These are phyloP conservation scores for Monilinia fructicola DNA, from an alignment of 2,329 filamentous ascomycete genomes.

Conservation along the genomic window DNA sequence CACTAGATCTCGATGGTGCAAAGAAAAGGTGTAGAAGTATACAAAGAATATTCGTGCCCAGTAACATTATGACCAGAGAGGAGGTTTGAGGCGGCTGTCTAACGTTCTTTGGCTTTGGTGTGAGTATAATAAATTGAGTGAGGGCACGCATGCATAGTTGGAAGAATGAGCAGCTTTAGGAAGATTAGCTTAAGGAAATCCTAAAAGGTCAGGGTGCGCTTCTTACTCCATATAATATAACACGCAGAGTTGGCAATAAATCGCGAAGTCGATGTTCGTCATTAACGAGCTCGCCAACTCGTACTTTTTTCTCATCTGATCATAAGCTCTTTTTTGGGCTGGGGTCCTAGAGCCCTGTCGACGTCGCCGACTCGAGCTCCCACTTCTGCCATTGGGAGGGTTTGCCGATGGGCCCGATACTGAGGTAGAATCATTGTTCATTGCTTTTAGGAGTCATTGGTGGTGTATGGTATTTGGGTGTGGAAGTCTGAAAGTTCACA, in stretches of 20 bases:
- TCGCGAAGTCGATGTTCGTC: constrained; percentile 59
- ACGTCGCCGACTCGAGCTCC: constrained; percentile 15
- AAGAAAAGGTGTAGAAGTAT: constrained; percentile 59
- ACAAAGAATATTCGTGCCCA: constrained; percentile 60
- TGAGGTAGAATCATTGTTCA: constrained; percentile 53
- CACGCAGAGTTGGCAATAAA: constrained; percentile 63
- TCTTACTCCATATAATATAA: constrained; percentile 71
- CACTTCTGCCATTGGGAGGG: constrained; percentile 28
- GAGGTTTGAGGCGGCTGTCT: constrained; percentile 55
- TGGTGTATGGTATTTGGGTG: constrained; percentile 22
- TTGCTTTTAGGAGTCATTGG: constrained; percentile 44
- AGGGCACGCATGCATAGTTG: constrained; percentile 59
- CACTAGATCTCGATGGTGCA: constrained; percentile 56
- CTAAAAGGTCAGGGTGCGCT: not conserved
- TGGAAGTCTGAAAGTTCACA: constrained; percentile 29
- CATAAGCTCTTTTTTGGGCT: constrained; percentile 41
- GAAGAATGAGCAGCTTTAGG: constrained; percentile 61
- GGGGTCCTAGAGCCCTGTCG: constrained; percentile 25
- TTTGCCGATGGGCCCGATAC: constrained; percentile 30
- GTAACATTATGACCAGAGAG: constrained; percentile 57
- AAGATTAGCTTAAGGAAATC: not conserved
- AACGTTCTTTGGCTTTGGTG: constrained; percentile 56
- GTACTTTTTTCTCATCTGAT: constrained; percentile 51
- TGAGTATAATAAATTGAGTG: constrained; percentile 63
- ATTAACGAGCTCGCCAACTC: constrained; percentile 61